Base-by-base conservation (phyloP, 2,329 filamentous ascomycete genomes). In the Fusarium sp. region DNA sequence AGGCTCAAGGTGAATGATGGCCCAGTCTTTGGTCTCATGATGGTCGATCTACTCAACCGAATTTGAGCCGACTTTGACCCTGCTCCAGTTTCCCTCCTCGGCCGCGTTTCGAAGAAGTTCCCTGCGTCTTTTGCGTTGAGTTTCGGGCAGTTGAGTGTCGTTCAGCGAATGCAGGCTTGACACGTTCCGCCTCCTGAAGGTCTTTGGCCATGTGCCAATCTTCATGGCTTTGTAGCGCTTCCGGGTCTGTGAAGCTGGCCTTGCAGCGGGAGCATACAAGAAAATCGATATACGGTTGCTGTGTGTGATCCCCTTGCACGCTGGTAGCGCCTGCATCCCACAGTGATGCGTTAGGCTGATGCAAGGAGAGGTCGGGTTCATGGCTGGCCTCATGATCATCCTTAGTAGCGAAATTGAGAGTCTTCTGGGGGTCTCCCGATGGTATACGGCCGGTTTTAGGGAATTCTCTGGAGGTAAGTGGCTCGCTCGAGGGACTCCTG, bases 121-220 rank as follows among this genome's bases (percentile, higher is more conserved):
- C 75, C 61, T 76, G 74, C 63, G 74, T 70, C 64, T 76, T 78
- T 57, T 70, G 65, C 55, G 59, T 58, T 36, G 70, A 59, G 70
- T 63, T 80, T 74, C 74, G 76, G 66, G 73, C 77, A 71, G 76
- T 60, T 66, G 72, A 67, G 68, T 73, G 65, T 61, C 76, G 77
- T 55, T 78, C 79, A 69, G 76, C 84, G 78, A 85, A 83, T 82
- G 78, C 74, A 63, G 78, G 74, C 61, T 71, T 82, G 79, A 80
- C 84, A 84, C 85, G 84, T 81, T 91, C 86, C 59, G 84, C 79
- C 4, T 89, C 86, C 69, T 94, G 91, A 31, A 99, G 84, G 72
- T 95, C 92, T 80, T 92, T 93, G 45, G 96, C 96, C 80, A 97
- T 91, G 80, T 99, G 96, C 91, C 94, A 98, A 78, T 99, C 96